Conservation (phyloP, 306 rosid genomes). For the Corylus americana region DNA sequence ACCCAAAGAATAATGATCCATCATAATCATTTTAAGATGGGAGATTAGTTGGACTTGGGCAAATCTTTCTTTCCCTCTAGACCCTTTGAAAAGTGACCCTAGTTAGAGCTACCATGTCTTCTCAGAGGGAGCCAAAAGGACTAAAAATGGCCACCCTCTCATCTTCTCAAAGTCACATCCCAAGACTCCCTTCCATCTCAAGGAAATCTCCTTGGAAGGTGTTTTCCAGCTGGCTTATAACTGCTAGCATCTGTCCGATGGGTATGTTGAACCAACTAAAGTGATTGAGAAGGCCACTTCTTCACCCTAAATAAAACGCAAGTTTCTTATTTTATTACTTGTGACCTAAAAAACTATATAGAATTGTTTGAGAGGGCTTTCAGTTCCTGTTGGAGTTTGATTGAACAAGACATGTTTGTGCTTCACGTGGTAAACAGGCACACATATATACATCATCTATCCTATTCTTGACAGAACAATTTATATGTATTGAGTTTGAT, state of each 20-base stretch:
- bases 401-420: not conserved
- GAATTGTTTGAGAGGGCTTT: too few species aligned
- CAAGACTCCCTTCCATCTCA: not conserved
- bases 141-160: not conserved
- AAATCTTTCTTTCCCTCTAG: not conserved
- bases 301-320: not conserved
- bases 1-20: not conserved
- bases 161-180: slow-evolving; percentile 11
- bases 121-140: slow-evolving; percentile 3
- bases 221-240: not conserved
- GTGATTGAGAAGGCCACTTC: not conserved
- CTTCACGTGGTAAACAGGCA: not conserved
- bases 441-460: not conserved
- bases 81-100: slow-evolving; percentile 1
- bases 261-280: not conserved
- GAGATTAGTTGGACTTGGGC: not conserved
- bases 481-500: not conserved
- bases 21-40: too few species aligned
- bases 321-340: not conserved
- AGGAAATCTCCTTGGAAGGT: not conserved
- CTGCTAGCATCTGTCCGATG: not conserved
- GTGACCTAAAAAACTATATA: not conserved
- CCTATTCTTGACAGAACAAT: not conserved
- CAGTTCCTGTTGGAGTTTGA: not conserved
- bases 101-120: slow-evolving; percentile 4